Conservation (phyloP, 2,329 filamentous ascomycete genomes). For the Pyrenophora tritici-repentis region DNA sequence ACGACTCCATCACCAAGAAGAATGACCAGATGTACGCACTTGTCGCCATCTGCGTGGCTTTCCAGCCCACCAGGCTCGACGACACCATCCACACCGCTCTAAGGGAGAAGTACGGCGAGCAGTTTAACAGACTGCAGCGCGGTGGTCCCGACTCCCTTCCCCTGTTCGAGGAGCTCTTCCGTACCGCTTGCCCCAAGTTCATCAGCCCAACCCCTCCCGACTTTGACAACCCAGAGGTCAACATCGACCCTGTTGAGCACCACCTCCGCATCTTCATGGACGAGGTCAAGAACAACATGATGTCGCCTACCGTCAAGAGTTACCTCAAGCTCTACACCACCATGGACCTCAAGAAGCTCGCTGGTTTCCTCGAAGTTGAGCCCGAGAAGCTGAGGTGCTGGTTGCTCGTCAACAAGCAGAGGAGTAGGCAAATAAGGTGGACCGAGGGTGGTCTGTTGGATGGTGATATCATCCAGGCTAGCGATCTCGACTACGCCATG, state of each 20-base stretch:
- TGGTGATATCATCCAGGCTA: constrained; percentile 89
- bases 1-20: constrained; percentile 99
- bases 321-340: constrained; percentile 99
- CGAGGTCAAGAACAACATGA: constrained; percentile 99
- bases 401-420: constrained; percentile 97
- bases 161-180: constrained; percentile 98
- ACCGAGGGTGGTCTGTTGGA: constrained; percentile 87
- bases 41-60: constrained; percentile 97
- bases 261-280: constrained; percentile 99
- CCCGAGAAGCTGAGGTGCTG: constrained; percentile 94
- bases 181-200: constrained; percentile 97
- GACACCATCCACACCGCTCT: constrained; percentile 99
- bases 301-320: constrained; percentile 94
- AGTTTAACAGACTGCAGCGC: constrained; percentile 94
- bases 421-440: constrained; percentile 95
- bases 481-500: constrained; percentile 95
- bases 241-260: constrained; percentile 96
- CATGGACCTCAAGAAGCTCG: constrained; percentile 98
- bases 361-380: constrained; percentile 94
- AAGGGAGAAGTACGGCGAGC: constrained; percentile 98
- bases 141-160: constrained; percentile 94
- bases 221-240: constrained; percentile 95
- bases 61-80: constrained; percentile 94
- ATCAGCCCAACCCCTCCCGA: constrained; percentile 96
- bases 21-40: constrained; percentile 99